Base-by-base conservation (phyloP, 2,329 filamentous ascomycete genomes). In the Paecilomyces variotii region DNA sequence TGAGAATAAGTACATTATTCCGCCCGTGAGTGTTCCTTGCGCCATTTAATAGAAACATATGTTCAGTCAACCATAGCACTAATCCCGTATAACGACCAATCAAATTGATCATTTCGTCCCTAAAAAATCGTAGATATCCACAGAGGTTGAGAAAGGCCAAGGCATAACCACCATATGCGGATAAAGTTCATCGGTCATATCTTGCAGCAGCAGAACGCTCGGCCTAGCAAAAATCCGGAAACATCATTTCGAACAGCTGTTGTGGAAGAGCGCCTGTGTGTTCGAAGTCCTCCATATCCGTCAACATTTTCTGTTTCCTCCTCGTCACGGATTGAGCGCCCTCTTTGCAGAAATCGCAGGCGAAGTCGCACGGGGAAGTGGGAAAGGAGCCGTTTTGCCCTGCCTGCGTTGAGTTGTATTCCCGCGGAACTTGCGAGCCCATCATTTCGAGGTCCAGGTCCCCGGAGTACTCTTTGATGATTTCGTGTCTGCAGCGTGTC, bases 301-400 rank as follows among this genome's bases (percentile, higher is more conserved):
- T 53, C 4, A 61, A 62, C 69, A 74, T 74, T 27, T 61, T 69
- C 54, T 68, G 66, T 67, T 86, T 87, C 57, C 85, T 79, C 65
- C 72, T 80, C 66, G 82, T 81, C 61, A 91, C 71, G 14, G 77
- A 81, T 45, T 76, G 72, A 0, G 79, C 68, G 0, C 77, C 77
- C 67, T 91, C 87, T 72, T 91, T 91, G 70, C 90, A 89, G 77
- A 84, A 88, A 70, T 92, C 89, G 67, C 89, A 92, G 2, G 89
- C 89, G 76, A 83, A 89, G 64, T 90, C 84, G 66, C 89, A 92
- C 24, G 78, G 77, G 1, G 84, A 83, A 1, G 55, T 54, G 4
- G 39, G 45, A 56, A 34, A 1, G 62, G 62, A 12, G 62, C 66
- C 34, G 32, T 75, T 71, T 51, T 76, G 9, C 3, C n/a, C 34